A percentile compares a stretch with the other conserved stretches of the same genome.
Conservation (phyloP, 2,329 filamentous ascomycete genomes). For the Lomentospora prolificans region DNA sequence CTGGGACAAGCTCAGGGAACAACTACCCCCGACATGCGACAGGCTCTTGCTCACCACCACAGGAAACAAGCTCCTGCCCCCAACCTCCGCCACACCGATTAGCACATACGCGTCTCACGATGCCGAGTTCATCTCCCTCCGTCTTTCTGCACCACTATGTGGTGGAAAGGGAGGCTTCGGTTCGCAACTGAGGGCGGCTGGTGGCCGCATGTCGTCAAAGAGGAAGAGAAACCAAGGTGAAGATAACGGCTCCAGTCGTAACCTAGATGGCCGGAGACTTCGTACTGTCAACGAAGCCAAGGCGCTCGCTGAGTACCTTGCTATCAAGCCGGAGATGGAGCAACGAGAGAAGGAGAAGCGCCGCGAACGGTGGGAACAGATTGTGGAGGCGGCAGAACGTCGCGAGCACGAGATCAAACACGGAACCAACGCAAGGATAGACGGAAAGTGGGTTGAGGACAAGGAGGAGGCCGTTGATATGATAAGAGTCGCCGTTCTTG, state of each 20-base stretch:
- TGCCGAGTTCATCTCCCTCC: slow-evolving; percentile 70
- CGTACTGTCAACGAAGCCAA: slow-evolving; percentile 94
- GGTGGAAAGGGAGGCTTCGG: slow-evolving; percentile 98
- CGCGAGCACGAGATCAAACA: slow-evolving; percentile 75
- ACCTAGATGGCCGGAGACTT: slow-evolving; percentile 80
- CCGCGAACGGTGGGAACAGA: slow-evolving; percentile 74
- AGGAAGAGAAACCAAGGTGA: slow-evolving; percentile 79
- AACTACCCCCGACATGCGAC: slow-evolving; percentile 40
- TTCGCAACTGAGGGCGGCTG: slow-evolving; percentile 89
- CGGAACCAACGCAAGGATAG: slow-evolving; percentile 60
- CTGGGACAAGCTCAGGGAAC: slow-evolving; percentile 50
- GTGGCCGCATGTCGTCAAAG: slow-evolving; percentile 93
- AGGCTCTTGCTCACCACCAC: slow-evolving; percentile 74
- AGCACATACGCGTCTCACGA: slow-evolving; percentile 49
- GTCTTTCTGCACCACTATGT: slow-evolving; percentile 67
- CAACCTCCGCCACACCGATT: slow-evolving; percentile 43
- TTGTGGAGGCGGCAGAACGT: slow-evolving; percentile 75
- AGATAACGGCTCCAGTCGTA: slow-evolving; percentile 82
- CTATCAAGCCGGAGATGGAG: slow-evolving; percentile 96
- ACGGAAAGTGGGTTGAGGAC: slow-evolving; percentile 90
- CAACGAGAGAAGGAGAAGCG: slow-evolving; percentile 83
- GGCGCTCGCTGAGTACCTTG: slow-evolving; percentile 85
- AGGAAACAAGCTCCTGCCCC: slow-evolving; percentile 60
- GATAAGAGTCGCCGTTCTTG: slow-evolving; percentile 65
- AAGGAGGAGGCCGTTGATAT: slow-evolving; percentile 85